Percentiles rank a stretch among this genome's conserved stretches.
phyloP scores from a whole-genome alignment of 2,329 filamentous ascomycete species.

The Ophiostoma montium region DNA sequence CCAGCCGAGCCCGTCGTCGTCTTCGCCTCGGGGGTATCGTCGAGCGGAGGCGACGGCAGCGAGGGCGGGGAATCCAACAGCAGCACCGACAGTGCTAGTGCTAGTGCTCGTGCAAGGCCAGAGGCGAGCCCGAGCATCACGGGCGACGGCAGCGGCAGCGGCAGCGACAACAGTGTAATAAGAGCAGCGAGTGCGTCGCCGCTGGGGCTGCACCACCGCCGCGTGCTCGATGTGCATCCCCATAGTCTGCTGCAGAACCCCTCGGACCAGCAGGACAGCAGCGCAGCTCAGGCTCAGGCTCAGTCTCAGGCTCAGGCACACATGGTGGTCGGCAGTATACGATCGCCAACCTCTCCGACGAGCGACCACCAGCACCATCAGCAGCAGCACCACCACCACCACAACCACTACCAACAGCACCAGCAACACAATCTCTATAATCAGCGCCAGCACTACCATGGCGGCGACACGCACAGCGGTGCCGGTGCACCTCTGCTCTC shows the following conservation, averaged over 20 bases:
- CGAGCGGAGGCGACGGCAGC: slow-evolving; percentile 15
- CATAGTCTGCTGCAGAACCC: slow-evolving; percentile 26
- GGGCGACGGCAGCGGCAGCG: too few species aligned
- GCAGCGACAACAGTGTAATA: too few species aligned
- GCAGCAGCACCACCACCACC: slow-evolving; percentile 13
- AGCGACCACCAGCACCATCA: slow-evolving; percentile 10
- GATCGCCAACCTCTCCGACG: background rate
- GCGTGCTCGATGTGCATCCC: slow-evolving; percentile 25
- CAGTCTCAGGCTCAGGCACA: too few species aligned
- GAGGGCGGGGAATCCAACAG: slow-evolving; percentile 17
- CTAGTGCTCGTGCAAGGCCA: too few species aligned
- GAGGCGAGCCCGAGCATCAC: too few species aligned
- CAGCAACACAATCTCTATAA: too few species aligned
- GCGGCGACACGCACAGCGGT: background rate
- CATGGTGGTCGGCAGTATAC: slow-evolving; percentile 2
- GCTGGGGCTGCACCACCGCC: slow-evolving; percentile 19
- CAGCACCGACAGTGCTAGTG: background rate
- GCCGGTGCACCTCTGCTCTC: background rate
- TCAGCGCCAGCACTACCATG: background rate
- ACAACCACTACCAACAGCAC: background rate
- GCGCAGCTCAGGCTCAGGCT: slow-evolving; percentile 21
- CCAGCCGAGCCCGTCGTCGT: slow-evolving; percentile 28
- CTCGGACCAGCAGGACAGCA: slow-evolving; percentile 25
- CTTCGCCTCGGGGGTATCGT: slow-evolving; percentile 24
- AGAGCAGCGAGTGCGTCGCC: slow-evolving; percentile 16